A percentile compares a stretch with the other conserved stretches of the same genome.
Evolutionary conservation across 306 rosid species (phyloP).

Genomic region (Vigna reflexopilosa): DNA sequence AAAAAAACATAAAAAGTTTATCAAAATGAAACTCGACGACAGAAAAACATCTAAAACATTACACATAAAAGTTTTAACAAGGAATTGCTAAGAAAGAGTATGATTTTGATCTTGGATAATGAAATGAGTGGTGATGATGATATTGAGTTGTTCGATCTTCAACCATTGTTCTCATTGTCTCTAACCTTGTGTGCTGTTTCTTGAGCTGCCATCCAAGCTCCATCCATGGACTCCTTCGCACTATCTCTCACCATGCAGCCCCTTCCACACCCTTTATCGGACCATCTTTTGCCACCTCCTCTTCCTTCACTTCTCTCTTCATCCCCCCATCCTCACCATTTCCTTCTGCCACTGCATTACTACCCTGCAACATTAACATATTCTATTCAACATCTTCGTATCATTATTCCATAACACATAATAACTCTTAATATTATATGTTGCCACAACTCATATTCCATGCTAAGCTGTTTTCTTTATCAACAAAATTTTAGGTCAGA

Average conservation of each 20-base stretch:
- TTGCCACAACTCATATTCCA: no score
- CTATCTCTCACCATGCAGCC: constrained; percentile 39
- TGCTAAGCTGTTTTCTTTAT: no score
- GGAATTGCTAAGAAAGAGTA: no score
- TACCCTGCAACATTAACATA: constrained; percentile 20
- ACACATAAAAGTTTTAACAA: no score
- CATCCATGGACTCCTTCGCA: constrained; percentile 49
- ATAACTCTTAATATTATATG: neutral
- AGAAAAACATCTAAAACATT: neutral
- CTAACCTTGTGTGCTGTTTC: constrained; percentile 34
- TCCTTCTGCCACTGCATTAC: constrained; percentile 43
- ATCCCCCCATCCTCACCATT: neutral
- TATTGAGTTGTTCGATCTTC: neutral
- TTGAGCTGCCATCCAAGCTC: constrained; percentile 47
- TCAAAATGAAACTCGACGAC: no score
- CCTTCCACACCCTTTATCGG: constrained; percentile 40
- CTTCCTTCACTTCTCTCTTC: constrained; percentile 22
- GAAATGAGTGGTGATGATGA: neutral
- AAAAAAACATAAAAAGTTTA: neutral
- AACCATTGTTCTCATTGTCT: neutral
- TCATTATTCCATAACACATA: neutral
- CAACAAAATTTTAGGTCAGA: no score
- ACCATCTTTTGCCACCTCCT: constrained; percentile 31
- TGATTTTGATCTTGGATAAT: neutral
- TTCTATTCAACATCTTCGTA: neutral